Percentiles rank a stretch among this genome's conserved stretches.
Evolutionary conservation across 768 basidiomycete species (phyloP).

Genomic region (Epithele typhae): DNA sequence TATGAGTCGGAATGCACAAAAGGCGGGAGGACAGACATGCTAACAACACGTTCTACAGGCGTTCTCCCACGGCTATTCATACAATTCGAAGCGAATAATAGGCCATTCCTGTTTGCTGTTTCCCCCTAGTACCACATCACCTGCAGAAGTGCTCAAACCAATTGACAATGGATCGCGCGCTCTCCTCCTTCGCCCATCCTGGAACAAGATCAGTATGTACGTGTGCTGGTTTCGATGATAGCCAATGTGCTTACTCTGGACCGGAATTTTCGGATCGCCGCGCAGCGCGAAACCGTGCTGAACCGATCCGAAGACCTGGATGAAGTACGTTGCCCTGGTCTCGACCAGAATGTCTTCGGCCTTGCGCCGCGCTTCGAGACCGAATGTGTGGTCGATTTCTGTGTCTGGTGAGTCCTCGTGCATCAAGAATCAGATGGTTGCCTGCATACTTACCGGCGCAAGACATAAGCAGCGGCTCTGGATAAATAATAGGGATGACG

Average conservation of each 20-base stretch:
- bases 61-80: neutral
- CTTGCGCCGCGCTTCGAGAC: conserved; percentile 44
- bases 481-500: too few species aligned
- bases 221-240: neutral
- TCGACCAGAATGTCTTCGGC: conserved; percentile 54
- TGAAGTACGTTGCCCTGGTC: conserved; percentile 47
- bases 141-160: conserved; percentile 15
- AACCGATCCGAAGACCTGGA: conserved; percentile 51
- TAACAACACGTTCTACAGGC: too few species aligned
- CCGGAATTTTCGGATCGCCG: conserved; percentile 20
- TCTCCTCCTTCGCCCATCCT: conserved; percentile 17
- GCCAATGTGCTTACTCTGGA: conserved; percentile 6
- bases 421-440: neutral
- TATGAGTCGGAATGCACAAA: too few species aligned
- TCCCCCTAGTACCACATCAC: too few species aligned
- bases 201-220: neutral
- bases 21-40: too few species aligned
- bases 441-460: conserved; percentile 41
- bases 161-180: conserved; percentile 11
- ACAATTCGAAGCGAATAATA: neutral
- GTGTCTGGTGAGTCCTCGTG: neutral
- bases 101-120: neutral
- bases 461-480: conserved; percentile 51
- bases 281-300: conserved; percentile 34
- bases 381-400: conserved; percentile 57